phyloP scores from a whole-genome alignment of 495 filamentous ascomycete genomes.

The Thozetella sp. region DNA sequence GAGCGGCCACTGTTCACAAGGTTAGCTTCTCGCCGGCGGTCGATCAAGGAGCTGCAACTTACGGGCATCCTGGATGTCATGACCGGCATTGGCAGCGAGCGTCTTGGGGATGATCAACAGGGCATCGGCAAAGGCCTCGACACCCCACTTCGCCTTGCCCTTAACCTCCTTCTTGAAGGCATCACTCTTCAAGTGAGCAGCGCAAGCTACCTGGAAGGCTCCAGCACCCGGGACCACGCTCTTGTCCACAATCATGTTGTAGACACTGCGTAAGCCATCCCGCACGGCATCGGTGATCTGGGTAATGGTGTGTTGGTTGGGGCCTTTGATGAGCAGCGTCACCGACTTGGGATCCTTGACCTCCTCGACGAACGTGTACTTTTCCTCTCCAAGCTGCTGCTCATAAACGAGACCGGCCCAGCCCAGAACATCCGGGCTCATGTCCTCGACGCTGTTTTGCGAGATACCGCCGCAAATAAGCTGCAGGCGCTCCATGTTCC shows the following conservation, averaged over 20 bases:
- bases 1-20: conserved; percentile 62
- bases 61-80: conserved; percentile 93
- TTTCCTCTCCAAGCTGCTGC: conserved; percentile 97
- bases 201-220: conserved; percentile 94
- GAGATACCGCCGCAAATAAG: conserved; percentile 88
- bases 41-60: conserved; percentile 33
- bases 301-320: conserved; percentile 92
- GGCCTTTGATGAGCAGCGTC: conserved; percentile 97
- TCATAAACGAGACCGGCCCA: conserved; percentile 98
- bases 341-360: conserved; percentile 99
- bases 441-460: conserved; percentile 94
- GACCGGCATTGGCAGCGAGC: conserved; percentile 91
- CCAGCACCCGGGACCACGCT: conserved; percentile 94
- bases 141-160: conserved; percentile 95
- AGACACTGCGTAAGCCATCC: conserved; percentile 91
- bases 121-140: conserved; percentile 92
- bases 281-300: conserved; percentile 98
- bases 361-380: conserved; percentile 98
- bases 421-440: conserved; percentile 85
- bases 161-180: conserved; percentile 84
- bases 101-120: conserved; percentile 95
- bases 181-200: conserved; percentile 83
- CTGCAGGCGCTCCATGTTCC: conserved; percentile 98
- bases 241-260: conserved; percentile 98
- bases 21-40: conserved; percentile 13